phyloP scores from a whole-genome alignment of 176 grass and related monocot species.

The Poa pratensis region DNA sequence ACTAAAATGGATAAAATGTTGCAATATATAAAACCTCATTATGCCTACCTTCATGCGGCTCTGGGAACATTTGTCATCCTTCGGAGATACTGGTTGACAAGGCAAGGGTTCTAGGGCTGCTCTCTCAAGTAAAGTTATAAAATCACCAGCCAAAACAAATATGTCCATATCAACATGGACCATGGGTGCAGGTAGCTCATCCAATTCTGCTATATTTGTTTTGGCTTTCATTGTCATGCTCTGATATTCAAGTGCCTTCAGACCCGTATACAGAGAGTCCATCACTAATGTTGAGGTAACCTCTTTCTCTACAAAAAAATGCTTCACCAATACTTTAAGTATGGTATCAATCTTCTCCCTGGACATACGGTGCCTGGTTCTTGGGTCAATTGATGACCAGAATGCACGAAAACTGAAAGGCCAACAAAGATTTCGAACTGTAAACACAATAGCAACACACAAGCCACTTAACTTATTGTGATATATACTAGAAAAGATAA shows the following conservation, averaged over 20 bases:
- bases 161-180: slow-evolving; percentile 72
- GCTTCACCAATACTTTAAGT: slow-evolving; percentile 83
- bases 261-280: slow-evolving; percentile 79
- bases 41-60: slow-evolving; percentile 63
- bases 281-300: slow-evolving; percentile 93
- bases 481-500: slow-evolving; percentile 26
- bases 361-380: slow-evolving; percentile 63
- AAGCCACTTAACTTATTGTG: slow-evolving; percentile 1
- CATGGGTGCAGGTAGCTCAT: slow-evolving; percentile 68
- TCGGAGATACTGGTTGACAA: slow-evolving; percentile 65
- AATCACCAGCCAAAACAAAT: slow-evolving; percentile 91
- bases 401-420: slow-evolving; percentile 80
- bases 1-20: slow-evolving; percentile 47
- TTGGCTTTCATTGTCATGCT: slow-evolving; percentile 70
- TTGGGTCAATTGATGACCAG: slow-evolving; percentile 74
- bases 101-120: slow-evolving; percentile 66
- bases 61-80: slow-evolving; percentile 78
- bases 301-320: slow-evolving; percentile 94
- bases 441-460: background rate
- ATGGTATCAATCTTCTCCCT: slow-evolving; percentile 74
- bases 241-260: slow-evolving; percentile 75
- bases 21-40: slow-evolving; percentile 28
- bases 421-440: slow-evolving; percentile 31
- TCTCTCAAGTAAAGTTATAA: slow-evolving; percentile 77
- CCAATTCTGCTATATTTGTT: slow-evolving; percentile 62